Percentiles rank a stretch among this genome's conserved stretches.
Evolutionary conservation across 2,329 filamentous ascomycete species (phyloP).

Genomic region (Aspergillus sojae): DNA sequence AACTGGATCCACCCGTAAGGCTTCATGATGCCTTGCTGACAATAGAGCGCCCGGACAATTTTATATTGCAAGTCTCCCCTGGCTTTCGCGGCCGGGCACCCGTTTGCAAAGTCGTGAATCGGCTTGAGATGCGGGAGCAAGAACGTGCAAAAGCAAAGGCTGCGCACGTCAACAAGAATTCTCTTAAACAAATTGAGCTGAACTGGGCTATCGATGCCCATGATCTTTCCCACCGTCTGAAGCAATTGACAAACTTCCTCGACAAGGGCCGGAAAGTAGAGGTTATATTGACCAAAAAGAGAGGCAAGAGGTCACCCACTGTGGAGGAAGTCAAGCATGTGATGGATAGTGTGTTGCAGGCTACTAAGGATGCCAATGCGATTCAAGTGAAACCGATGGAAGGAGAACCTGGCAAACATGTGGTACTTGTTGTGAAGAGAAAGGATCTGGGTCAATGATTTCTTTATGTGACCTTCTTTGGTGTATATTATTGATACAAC

Average conservation of each 20-base stretch:
- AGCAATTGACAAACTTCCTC: constrained; percentile 69
- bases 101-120: constrained; percentile 72
- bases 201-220: constrained; percentile 82
- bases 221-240: constrained; percentile 73
- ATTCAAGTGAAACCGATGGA: constrained; percentile 46
- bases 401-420: constrained; percentile 42
- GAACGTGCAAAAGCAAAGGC: constrained; percentile 43
- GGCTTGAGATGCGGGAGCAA: constrained; percentile 52
- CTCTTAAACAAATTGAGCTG: constrained; percentile 77
- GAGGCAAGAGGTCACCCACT: constrained; percentile 61
- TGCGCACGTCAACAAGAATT: constrained; percentile 45
- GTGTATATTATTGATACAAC: constrained; percentile 17
- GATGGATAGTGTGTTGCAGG: constrained; percentile 54
- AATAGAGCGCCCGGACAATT: constrained; percentile 54
- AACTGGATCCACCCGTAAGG: constrained; percentile 31
- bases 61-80: constrained; percentile 54
- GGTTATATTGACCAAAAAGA: constrained; percentile 70
- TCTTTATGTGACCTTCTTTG: background rate
- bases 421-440: constrained; percentile 42
- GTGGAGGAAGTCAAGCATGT: constrained; percentile 63
- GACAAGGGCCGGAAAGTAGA: constrained; percentile 75
- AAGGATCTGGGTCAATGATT: constrained; percentile 16
- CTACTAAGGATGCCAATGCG: constrained; percentile 46
- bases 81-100: constrained; percentile 47
- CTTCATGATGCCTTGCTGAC: constrained; percentile 40